phyloP scores from a whole-genome alignment of 495 filamentous ascomycete species.

The Neurospora hispaniola region DNA sequence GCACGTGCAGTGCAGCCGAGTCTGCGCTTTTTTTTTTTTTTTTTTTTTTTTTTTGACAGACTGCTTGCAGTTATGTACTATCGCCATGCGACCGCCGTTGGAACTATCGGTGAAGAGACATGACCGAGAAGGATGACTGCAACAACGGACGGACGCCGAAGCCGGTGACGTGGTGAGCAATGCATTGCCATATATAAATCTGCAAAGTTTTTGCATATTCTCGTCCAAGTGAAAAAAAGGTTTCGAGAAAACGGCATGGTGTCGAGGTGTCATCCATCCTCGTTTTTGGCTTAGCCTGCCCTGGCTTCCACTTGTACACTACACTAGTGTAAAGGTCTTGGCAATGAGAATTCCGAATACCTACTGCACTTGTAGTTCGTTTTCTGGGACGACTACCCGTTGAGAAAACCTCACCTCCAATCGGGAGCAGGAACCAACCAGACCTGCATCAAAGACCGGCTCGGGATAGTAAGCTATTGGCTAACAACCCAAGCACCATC shows the following conservation, averaged over 20 bases:
- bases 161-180: neutral
- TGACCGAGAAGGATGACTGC: neutral
- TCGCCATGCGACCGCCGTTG: neutral
- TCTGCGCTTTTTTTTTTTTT: neutral
- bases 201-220: neutral
- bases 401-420: conserved; percentile 13
- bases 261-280: neutral
- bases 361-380: neutral
- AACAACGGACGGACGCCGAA: neutral
- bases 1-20: neutral
- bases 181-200: neutral
- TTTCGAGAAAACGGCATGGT: neutral
- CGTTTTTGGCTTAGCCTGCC: neutral
- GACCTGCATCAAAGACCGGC: conserved; percentile 26
- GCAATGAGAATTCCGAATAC: neutral
- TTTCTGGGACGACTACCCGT: neutral
- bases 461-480: conserved; percentile 24
- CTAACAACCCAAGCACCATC: conserved; percentile 19
- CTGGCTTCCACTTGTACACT: neutral
- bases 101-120: conserved; percentile 23
- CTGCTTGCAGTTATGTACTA: neutral
- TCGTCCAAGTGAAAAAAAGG: neutral
- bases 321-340: neutral
- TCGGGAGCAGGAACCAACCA: conserved; percentile 19
- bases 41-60: neutral